A percentile compares a stretch with the other conserved stretches of the same genome.
phyloP scores from a whole-genome alignment of 2,329 filamentous ascomycete genomes.

The Albophoma yamanashiensis region DNA sequence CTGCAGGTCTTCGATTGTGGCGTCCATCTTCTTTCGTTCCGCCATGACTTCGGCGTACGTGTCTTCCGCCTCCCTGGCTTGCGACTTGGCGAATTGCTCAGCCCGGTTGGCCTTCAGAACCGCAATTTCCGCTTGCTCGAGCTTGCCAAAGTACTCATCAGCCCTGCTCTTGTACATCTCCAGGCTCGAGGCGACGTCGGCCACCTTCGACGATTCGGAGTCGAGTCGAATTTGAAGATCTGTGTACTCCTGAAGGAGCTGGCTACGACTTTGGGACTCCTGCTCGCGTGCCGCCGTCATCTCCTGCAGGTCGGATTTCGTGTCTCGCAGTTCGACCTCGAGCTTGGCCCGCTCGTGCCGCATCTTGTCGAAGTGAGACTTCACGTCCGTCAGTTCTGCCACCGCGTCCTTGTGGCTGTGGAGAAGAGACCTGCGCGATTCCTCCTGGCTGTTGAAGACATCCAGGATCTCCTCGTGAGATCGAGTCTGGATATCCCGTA shows the following conservation, averaged over 20 bases:
- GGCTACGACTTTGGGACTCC: constrained; percentile 75
- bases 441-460: constrained; percentile 84
- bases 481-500: constrained; percentile 84
- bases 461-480: constrained; percentile 93
- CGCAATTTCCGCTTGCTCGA: constrained; percentile 93
- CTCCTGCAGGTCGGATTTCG: constrained; percentile 74
- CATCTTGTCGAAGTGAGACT: constrained; percentile 76
- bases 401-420: constrained; percentile 80
- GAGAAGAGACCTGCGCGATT: constrained; percentile 70
- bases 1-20: constrained; percentile 78
- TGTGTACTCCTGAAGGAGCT: constrained; percentile 83
- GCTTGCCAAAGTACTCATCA: constrained; percentile 93
- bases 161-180: constrained; percentile 83
- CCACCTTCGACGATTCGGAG: constrained; percentile 73
- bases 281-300: constrained; percentile 70
- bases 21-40: constrained; percentile 84
- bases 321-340: constrained; percentile 81
- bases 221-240: constrained; percentile 91
- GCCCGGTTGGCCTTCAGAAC: constrained; percentile 86
- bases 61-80: constrained; percentile 85
- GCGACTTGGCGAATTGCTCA: constrained; percentile 86
- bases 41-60: constrained; percentile 83
- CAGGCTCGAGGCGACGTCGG: constrained; percentile 75
- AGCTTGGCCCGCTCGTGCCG: constrained; percentile 69
- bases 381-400: constrained; percentile 75